Percentiles rank a stretch among this genome's conserved stretches.
Evolutionary conservation across 2,329 filamentous ascomycete species (phyloP).

Genomic region (Periconia digitata): DNA sequence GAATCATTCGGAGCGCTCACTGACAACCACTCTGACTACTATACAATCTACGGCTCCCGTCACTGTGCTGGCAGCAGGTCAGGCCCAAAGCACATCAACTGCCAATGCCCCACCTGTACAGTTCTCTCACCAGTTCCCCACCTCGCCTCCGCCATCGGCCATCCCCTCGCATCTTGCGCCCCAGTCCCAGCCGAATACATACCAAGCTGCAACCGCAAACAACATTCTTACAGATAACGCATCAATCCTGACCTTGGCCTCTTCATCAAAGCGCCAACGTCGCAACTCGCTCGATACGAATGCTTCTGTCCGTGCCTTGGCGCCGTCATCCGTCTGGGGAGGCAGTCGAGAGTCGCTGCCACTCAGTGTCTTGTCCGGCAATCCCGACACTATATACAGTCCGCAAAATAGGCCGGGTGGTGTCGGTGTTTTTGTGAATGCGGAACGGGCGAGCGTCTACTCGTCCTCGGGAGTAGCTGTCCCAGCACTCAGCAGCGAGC

Average conservation of each 20-base stretch:
- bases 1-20: conserved; percentile 75
- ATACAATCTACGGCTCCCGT: conserved; percentile 74
- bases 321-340: conserved; percentile 79
- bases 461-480: conserved; percentile 66
- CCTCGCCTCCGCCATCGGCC: conserved; percentile 63
- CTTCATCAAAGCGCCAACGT: conserved; percentile 75
- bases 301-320: conserved; percentile 80
- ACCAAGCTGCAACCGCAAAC: conserved; percentile 77
- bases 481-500: conserved; percentile 69
- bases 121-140: conserved; percentile 61
- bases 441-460: conserved; percentile 80
- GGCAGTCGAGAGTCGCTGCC: conserved; percentile 79
- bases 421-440: conserved; percentile 56
- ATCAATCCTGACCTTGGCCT: conserved; percentile 81
- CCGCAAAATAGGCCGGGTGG: conserved; percentile 53
- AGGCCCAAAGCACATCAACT: conserved; percentile 37
- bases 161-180: conserved; percentile 71
- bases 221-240: conserved; percentile 83
- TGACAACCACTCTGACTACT: conserved; percentile 82
- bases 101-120: conserved; percentile 49
- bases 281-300: conserved; percentile 82
- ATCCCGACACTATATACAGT: conserved; percentile 56
- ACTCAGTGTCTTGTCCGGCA: conserved; percentile 74
- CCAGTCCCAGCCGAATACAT: conserved; percentile 66
- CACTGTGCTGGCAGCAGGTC: conserved; percentile 44